A percentile compares a stretch with the other conserved stretches of the same genome.
Evolutionary conservation across 257 asterid species (phyloP).

Genomic region (Nicotiana tabacum): DNA sequence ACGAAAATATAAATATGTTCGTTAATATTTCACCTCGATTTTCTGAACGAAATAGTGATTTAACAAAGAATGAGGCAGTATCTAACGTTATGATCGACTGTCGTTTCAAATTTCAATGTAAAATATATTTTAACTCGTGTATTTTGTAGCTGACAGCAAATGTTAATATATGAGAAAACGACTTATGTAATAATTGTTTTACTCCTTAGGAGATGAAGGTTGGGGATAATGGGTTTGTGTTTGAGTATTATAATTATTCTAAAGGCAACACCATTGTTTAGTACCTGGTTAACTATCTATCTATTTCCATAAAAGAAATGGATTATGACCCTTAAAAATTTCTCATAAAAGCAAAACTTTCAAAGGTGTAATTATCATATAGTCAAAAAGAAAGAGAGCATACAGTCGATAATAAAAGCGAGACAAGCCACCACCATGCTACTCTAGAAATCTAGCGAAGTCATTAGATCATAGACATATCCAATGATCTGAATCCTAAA

Average conservation of each 20-base stretch:
- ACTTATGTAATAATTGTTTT: no score
- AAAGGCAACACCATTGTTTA: slow-evolving; percentile 37
- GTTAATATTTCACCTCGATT: no score
- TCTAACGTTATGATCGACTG: no score
- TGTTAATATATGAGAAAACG: not conserved
- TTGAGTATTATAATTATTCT: not conserved
- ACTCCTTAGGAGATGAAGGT: not conserved
- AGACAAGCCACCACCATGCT: slow-evolving; percentile 15
- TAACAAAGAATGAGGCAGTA: no score
- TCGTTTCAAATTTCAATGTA: no score
- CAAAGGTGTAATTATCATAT: slow-evolving; percentile 26
- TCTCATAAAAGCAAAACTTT: slow-evolving; percentile 30
- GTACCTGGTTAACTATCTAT: slow-evolving; percentile 3
- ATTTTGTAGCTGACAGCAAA: no score
- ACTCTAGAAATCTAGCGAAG: not conserved
- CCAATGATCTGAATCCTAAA: not conserved
- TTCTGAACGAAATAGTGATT: no score
- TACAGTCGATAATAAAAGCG: not conserved
- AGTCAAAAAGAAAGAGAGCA: slow-evolving; percentile 39
- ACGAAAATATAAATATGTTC: no score
- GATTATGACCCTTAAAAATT: slow-evolving; percentile 73
- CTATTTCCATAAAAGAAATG: slow-evolving; percentile 47
- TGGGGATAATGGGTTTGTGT: slow-evolving; percentile 9
- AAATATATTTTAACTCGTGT: not conserved
- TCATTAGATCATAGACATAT: not conserved